phyloP scores from a whole-genome alignment of 2,329 filamentous ascomycete species.

The Truncatella angustata region DNA sequence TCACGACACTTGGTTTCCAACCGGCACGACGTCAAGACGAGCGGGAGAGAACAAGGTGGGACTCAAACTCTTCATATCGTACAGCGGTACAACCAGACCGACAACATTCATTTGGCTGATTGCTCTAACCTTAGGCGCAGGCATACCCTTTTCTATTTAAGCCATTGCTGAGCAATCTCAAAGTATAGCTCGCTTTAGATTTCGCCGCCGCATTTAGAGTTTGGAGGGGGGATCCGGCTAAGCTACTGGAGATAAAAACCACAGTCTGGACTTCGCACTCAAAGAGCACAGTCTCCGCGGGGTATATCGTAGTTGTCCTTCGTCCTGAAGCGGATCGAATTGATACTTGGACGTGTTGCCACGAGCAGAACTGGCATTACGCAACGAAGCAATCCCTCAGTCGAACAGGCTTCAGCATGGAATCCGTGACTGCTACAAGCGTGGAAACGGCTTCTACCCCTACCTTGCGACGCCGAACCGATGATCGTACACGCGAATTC shows the following conservation, averaged over 20 bases:
- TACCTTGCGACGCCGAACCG: constrained; percentile 20
- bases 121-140: no score
- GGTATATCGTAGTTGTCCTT: no score
- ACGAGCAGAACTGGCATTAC: no score
- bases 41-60: background rate
- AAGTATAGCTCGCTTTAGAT: constrained; percentile 1
- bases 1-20: background rate
- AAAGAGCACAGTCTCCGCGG: background rate
- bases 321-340: background rate
- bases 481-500: background rate
- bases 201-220: constrained; percentile 3
- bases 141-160: background rate
- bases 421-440: constrained; percentile 39
- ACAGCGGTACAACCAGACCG: no score
- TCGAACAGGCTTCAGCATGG: constrained; percentile 30
- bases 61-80: background rate
- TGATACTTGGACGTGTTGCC: no score
- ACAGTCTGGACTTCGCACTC: background rate
- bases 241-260: constrained; percentile 1
- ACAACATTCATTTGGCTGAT: no score
- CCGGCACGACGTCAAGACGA: background rate
- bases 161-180: background rate
- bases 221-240: background rate
- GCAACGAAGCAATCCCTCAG: constrained; percentile 10
- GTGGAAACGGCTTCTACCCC: constrained; percentile 24